Conservation (phyloP, 1,284 basidiomycete species). For the Trametes hirsuta region DNA sequence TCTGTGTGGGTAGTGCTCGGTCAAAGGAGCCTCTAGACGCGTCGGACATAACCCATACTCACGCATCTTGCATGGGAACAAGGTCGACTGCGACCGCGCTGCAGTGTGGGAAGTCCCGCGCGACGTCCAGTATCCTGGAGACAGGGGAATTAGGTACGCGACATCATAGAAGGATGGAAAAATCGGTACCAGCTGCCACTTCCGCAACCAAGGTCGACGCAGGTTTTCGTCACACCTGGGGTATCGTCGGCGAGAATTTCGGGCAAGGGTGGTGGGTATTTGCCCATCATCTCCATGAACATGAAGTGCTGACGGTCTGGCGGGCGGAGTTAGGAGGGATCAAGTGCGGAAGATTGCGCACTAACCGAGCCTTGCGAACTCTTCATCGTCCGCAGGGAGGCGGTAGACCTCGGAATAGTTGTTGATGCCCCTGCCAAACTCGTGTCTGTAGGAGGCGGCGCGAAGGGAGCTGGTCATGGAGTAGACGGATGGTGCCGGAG, state of each 20-base stretch:
- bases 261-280: conserved; percentile 59
- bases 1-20: conserved; percentile 35
- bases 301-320: conserved; percentile 70
- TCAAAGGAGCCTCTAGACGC: conserved; percentile 9
- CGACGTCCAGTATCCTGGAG: conserved; percentile 73
- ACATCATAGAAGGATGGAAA: conserved; percentile 1
- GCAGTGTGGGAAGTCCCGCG: conserved; percentile 71
- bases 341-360: conserved; percentile 11
- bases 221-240: conserved; percentile 60
- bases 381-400: conserved; percentile 76
- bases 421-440: conserved; percentile 71
- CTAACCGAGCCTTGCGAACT: conserved; percentile 68
- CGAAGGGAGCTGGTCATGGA: conserved; percentile 68
- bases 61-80: conserved; percentile 74
- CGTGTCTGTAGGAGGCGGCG: conserved; percentile 59
- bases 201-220: conserved; percentile 79
- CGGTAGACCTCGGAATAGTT: conserved; percentile 78
- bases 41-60: conserved; percentile 32
- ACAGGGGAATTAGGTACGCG: conserved; percentile 6
- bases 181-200: conserved; percentile 69
- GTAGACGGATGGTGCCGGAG: conserved; percentile 68
- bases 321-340: neutral
- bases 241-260: conserved; percentile 60
- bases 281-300: conserved; percentile 65
- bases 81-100: conserved; percentile 75